Base-by-base conservation (phyloP, 306 rosid genomes). In the Argentina anserina region DNA sequence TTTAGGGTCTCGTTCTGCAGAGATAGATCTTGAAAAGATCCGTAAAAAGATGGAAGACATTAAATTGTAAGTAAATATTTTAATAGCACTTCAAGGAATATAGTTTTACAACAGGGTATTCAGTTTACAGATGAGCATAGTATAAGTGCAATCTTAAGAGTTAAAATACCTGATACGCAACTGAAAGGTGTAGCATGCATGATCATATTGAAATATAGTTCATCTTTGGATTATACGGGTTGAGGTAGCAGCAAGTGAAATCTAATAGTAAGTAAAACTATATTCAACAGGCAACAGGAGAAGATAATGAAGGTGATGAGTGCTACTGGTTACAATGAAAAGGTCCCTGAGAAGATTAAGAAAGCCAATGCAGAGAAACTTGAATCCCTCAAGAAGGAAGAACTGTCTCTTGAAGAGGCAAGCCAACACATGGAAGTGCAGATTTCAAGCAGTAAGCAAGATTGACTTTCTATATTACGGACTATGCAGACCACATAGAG, bases 281-380 rank as follows among this genome's bases (percentile, higher is more conserved):
- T 64, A 50, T 25, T 21, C 58, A 7, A 21, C 79, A 86, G 90
- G 80, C 87, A 89, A 84, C 86, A 78, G 37, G 98, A 86, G 49
- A 93, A 75, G 83, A 70, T 90, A 25, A 85, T 82, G 23, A 88
- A 79, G 88, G 84, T 67, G 67, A 81, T 86, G 72, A 86, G 74
- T 53, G 87, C 84, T 33, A 42, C 87, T 28, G 92, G 97, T n/a
- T 93, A 93, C 87, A 84, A 69, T 77, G 94, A 90, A 70, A 93
- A 90, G 85, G 96, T 86, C 43, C 84, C 83, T 0, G 60, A 73
- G 9, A 69, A 85, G 17, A 80, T 90, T 50, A 87, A 87, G 67
- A 80, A 82, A 2, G 91, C 83, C 62, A 78, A 89, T 47, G 81
- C 69, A n/a, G 81, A 83, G 31, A 93, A 86, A 88, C 84, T 91